Base-by-base conservation (phyloP, 805 yeast genomes). In the Saccharomyces paradoxus region DNA sequence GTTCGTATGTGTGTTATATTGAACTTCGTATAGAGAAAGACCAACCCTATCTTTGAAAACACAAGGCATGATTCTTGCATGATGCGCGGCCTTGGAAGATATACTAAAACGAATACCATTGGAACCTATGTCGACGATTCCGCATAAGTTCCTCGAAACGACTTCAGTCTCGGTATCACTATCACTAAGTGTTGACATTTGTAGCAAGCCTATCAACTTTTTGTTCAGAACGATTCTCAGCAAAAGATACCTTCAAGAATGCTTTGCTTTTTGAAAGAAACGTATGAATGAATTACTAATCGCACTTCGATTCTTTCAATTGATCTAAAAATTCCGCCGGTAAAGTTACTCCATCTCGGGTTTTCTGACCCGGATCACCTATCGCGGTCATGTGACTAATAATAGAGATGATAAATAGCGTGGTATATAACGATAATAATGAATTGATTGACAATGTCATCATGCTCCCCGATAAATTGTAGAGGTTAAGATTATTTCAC, bases 21-120 rank as follows among this genome's bases (percentile, higher is more conserved):
- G 86, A 0, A 80, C 82, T 56, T 84, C 89, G 63, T 81, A 84
- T 21, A 86, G 68, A 0, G 90, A 82, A 12, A 86, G 81, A 2
- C 87, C 87, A 2, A 86, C 77, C 49, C 90, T 71, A 60, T 86
- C 92, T 58, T 86, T 87, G 70, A 82, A 86, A 10, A 86, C 82
- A 64, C 89, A 83, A 0, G 94, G 92, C 80, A 87, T 80, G 4
- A 84, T 82, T 57, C 94, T 75, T 1, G 89, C 88, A 66, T 84
- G 87, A 57, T 80, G 83, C 0, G 85, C 74, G 2, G 86, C 84
- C 50, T 80, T 76, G 2, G 89, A 84, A 17, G 89, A 81, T 46
- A 86, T 84, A 46, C 87, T 81, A 63, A 87, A 84, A 52, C 91
- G 72, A 49, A 86, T 78, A 41, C 89, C 91, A 63, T 84, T 84